Conservation (phyloP, 2,329 filamentous ascomycete genomes). For the Chaetothyriales sp. region DNA sequence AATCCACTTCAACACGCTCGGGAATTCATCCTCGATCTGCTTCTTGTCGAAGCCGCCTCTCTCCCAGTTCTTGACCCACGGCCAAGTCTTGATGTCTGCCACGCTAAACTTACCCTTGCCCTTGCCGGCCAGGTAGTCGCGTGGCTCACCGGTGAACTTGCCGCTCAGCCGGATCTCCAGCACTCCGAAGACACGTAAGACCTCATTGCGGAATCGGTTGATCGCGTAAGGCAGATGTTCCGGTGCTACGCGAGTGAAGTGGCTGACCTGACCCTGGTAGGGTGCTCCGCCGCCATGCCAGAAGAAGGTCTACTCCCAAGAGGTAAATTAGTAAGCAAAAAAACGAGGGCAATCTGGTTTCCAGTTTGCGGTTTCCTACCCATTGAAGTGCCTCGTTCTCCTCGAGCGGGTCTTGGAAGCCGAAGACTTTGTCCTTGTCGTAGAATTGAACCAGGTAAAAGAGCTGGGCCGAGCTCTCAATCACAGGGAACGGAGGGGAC, state of each 20-base stretch:
- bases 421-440: constrained; percentile 36
- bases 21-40: constrained; percentile 34
- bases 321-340: not conserved
- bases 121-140: constrained; percentile 39
- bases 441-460: constrained; percentile 37
- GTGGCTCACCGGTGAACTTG: constrained; percentile 34
- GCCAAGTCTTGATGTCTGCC: constrained; percentile 39
- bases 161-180: constrained; percentile 40
- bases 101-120: constrained; percentile 41
- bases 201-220: constrained; percentile 37
- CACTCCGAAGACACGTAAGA: constrained; percentile 38
- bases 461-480: constrained; percentile 39
- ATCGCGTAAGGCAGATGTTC: constrained; percentile 38
- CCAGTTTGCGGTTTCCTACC: constrained; percentile 24
- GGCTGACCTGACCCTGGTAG: constrained; percentile 28
- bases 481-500: constrained; percentile 35
- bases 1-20: constrained; percentile 39
- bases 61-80: constrained; percentile 35
- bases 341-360: constrained; percentile 28
- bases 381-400: constrained; percentile 36
- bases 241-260: constrained; percentile 30
- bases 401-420: constrained; percentile 38
- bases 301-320: not conserved
- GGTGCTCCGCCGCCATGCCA: constrained; percentile 13
- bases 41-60: constrained; percentile 30